These are phyloP conservation scores for Lactarius trivialis DNA, from an alignment of 768 basidiomycete species.

Conservation along the genomic window DNA sequence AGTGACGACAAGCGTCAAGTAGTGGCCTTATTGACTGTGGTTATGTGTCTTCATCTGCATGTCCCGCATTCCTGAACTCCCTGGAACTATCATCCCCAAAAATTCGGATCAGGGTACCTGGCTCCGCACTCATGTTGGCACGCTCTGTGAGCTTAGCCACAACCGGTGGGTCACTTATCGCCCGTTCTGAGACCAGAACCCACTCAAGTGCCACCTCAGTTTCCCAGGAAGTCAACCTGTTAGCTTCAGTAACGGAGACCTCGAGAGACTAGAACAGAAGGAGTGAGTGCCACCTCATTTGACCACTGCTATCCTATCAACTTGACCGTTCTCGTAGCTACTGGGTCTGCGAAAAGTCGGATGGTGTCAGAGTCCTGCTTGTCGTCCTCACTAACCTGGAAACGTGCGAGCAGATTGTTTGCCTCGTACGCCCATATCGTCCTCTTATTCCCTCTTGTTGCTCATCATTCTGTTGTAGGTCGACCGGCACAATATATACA, in stretches of 20 bases:
- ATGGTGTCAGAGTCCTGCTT: slow-evolving; percentile 87
- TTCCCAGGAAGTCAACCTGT: slow-evolving; percentile 97
- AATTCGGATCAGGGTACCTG: slow-evolving; percentile 57
- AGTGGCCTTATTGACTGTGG: background rate
- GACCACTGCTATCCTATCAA: background rate
- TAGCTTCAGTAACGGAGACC: slow-evolving; percentile 68
- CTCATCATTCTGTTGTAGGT: slow-evolving; percentile 48
- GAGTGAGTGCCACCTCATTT: slow-evolving; percentile 51
- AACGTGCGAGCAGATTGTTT: slow-evolving; percentile 53
- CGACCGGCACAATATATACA: slow-evolving; percentile 89
- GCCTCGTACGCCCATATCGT: slow-evolving; percentile 51
- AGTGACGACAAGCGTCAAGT: background rate
- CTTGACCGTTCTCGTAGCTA: slow-evolving; percentile 49
- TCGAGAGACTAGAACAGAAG: slow-evolving; percentile 70
- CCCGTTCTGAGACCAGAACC: background rate
- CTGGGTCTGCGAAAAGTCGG: slow-evolving; percentile 99
- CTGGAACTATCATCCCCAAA: slow-evolving; percentile 50
- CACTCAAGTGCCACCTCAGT: slow-evolving; percentile 33
- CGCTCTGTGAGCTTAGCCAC: slow-evolving; percentile 56
- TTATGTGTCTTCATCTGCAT: slow-evolving; percentile 13
- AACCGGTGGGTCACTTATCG: slow-evolving; percentile 43
- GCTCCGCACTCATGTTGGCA: slow-evolving; percentile 58
- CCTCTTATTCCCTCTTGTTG: background rate
- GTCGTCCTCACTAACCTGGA: slow-evolving; percentile 58
- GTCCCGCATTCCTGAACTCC: slow-evolving; percentile 55